Base-by-base conservation (phyloP, 495 filamentous ascomycete species). In the Filosporella fistucella region DNA sequence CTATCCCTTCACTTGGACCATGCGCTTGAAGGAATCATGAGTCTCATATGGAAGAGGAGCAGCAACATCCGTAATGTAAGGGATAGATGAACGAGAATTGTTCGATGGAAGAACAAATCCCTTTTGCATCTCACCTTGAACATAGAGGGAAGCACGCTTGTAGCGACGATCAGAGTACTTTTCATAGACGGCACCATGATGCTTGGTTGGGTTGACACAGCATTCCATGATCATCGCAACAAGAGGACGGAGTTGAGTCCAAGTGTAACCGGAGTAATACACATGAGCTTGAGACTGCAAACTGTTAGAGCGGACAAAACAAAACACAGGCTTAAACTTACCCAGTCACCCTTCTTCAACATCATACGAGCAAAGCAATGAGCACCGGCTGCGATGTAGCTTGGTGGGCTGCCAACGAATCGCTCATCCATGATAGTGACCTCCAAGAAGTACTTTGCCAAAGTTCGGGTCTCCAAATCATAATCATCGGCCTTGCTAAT, bases 401-500 rank as follows among this genome's bases (percentile, higher is more conserved):
- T 96, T 5, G 93, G 86, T 33, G 88, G 85, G 61, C 81, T 87
- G 36, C 83, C 87, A 33, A 98, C 90, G 59, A 97, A 97, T 21
- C 91, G 85, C 71, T 97, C 93, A 65, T 97, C 93, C 89, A 98
- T 96, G 64, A 97, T 84, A 32, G 89, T 93, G 33, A 96, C 74
- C 63, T 98, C 93, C 39, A 97, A 73, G 68, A 98, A 96, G 68
- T 98, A 98, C 72, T 98, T 98, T 53, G 93, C 91, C 23, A 98
- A 76, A 4, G 94, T 97, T 17, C 93, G 80, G 17, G 90, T 96
- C 68, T 98, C 90, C 40, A 95, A 71, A 60, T 97, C 91, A 63
- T 97, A 98, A 60, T 96, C 91, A 64, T 98, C 93, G 13, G 93
- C 93, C 70, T 97, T 98, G 81, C 93, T 97, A 63, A 96, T 91